Evolutionary conservation across 768 basidiomycete species (phyloP).

Genomic region (Cyathus striatus): DNA sequence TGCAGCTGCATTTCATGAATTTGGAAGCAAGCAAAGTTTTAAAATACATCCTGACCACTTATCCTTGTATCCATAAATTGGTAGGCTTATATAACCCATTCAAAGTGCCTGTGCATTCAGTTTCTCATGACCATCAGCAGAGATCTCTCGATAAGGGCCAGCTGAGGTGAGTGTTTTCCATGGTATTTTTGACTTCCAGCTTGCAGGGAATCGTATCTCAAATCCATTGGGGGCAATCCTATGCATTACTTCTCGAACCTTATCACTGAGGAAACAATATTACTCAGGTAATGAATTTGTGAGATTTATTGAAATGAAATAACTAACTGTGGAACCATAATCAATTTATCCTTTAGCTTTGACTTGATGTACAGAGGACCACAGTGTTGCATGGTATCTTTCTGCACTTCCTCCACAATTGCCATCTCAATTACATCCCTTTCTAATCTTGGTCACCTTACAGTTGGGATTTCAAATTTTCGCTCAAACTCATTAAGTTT

Average conservation of each 20-base stretch:
- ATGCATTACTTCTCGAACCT: conserved; percentile 5
- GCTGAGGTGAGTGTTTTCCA: conserved; percentile 5
- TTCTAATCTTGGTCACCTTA: background rate
- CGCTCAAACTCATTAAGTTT: background rate
- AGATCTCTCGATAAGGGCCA: conserved; percentile 16
- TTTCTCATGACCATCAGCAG: conserved; percentile 25
- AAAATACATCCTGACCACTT: conserved; percentile 17
- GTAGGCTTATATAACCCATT: conserved; percentile 23
- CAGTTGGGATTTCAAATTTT: conserved; percentile 3
- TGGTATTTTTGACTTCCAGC: conserved; percentile 3
- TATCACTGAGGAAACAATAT: conserved; percentile 3
- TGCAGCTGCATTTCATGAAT: conserved; percentile 12
- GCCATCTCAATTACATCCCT: conserved; percentile 2
- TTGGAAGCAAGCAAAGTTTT: conserved; percentile 16
- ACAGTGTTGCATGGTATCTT: conserved; percentile 9
- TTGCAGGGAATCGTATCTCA: conserved; percentile 9
- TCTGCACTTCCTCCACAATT: conserved; percentile 9
- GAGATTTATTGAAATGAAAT: background rate
- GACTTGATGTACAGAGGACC: conserved; percentile 8
- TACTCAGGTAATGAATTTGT: too few relatives aligned
- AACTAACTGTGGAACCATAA: conserved; percentile 6
- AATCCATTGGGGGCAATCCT: conserved; percentile 9
- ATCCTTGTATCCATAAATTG: conserved; percentile 22
- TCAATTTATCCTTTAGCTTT: conserved; percentile 3
- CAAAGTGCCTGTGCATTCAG: conserved; percentile 14